Evolutionary conservation across 2,329 filamentous ascomycete species (phyloP), one percentile per base, ranked within the genome.

Genomic region (Apiospora pterosperma): DNA sequence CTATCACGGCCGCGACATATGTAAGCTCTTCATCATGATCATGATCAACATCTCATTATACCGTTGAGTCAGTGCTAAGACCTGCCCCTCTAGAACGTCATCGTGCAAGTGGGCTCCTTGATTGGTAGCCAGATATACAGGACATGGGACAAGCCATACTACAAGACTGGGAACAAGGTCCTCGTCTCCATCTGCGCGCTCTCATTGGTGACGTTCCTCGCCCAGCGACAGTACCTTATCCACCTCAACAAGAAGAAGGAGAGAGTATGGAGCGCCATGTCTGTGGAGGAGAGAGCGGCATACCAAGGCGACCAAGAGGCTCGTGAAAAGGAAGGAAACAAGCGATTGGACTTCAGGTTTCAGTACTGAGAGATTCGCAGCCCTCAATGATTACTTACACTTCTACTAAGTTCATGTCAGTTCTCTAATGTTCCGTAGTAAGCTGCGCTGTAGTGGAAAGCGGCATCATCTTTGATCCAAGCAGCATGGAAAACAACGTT

Each of bases 131-230:
- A 86, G 68, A 83, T 86, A 64, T 86, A 86, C 68, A 79, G 82
- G 21, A 70, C 72, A 1, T 78, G 81, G 64, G 86, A 88, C 64
- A 78, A 79, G 6, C 85, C 86, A 0, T 83, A 84, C 69, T 89
- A 88, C 71, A 82, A 84, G 65, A 79, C 71, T 4, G 86, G 86
- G 10, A 89, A 89, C 75, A 84, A 79, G 28, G 82, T 87, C 3
- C 78, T 87, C 60, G 81, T 89, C 28, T 82, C 78, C 1, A 78
- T 89, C 60, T 76, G 82, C 3, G 79, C 78, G 0, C 78, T 85
- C 34, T 80, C 81, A 23, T 69, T 87, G 10, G 72, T 81, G 0
- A 69, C 82, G 0, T 88, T 88, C 59, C 31, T 88, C 36, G 76
- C 74, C 1, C 82, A 85, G 69, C 76, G 83, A 19, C 73, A 80